These are phyloP conservation scores for Marsdenia floribunda DNA, from an alignment of 257 asterid species.

Conservation along the genomic window DNA sequence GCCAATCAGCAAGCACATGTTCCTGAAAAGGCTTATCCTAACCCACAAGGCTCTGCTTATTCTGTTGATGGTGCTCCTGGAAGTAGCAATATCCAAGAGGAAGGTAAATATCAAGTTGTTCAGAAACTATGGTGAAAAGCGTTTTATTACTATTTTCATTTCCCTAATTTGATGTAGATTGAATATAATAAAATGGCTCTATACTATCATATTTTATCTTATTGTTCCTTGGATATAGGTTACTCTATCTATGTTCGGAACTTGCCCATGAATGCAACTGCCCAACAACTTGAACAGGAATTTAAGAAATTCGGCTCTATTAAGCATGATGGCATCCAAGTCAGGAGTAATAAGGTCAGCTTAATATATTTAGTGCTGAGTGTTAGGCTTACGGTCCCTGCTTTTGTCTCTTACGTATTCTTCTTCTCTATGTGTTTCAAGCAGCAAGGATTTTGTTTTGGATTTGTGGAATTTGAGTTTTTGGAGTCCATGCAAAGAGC, in stretches of 20 bases:
- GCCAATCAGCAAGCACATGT: constrained; percentile 15
- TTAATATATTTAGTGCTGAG: constrained; percentile 8
- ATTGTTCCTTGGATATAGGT: constrained; percentile 47
- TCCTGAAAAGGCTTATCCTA: constrained; percentile 17
- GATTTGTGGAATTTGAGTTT: constrained; percentile 80
- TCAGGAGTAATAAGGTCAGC: constrained; percentile 69
- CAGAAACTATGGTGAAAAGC: neutral
- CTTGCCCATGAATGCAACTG: constrained; percentile 61
- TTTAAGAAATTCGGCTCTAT: constrained; percentile 75
- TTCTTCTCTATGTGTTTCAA: constrained; percentile 28
- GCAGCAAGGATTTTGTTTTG: constrained; percentile 80
- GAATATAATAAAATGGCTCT: neutral
- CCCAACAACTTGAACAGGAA: constrained; percentile 63
- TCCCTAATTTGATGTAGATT: neutral
- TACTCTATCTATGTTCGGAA: constrained; percentile 78
- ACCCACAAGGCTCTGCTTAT: constrained; percentile 17
- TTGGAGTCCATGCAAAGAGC: constrained; percentile 73
- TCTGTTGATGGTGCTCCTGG: constrained; percentile 16
- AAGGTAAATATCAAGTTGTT: constrained; percentile 14
- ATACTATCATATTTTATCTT: neutral
- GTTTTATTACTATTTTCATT: neutral
- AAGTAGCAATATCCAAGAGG: constrained; percentile 19
- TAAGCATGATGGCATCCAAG: constrained; percentile 79
- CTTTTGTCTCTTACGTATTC: constrained; percentile 3
- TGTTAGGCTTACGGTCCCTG: constrained; percentile 9